These are phyloP conservation scores for Calonectria pseudoreteaudii DNA, from an alignment of 2,329 filamentous ascomycete species.

Conservation along the genomic window DNA sequence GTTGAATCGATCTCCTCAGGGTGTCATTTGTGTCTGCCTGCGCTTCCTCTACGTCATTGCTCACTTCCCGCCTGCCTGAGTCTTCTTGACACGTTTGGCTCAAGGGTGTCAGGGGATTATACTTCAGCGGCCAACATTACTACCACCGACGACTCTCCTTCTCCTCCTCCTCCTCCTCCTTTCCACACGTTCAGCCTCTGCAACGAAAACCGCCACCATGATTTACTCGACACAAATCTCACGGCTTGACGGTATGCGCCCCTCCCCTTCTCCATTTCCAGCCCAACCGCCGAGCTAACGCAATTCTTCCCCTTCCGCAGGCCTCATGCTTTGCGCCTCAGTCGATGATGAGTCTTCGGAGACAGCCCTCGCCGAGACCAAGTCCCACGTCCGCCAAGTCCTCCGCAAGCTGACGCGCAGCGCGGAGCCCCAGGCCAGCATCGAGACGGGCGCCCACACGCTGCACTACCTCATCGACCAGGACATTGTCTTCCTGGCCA, in stretches of 20 bases:
- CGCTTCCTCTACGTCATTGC: conserved; percentile 30
- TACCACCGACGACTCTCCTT: conserved; percentile 17
- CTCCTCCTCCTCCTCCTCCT: not conserved
- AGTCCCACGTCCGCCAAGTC: conserved; percentile 90
- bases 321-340: conserved; percentile 93
- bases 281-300: conserved; percentile 28
- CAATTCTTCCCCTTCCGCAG: conserved; percentile 56
- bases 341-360: conserved; percentile 87
- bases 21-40: conserved; percentile 13
- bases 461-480: conserved; percentile 91
- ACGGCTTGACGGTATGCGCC: conserved; percentile 81
- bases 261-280: conserved; percentile 1
- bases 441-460: conserved; percentile 85
- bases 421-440: conserved; percentile 89
- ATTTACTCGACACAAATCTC: conserved; percentile 95
- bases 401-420: conserved; percentile 89
- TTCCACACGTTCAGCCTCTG: conserved; percentile 7
- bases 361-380: conserved; percentile 84
- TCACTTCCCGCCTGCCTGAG: conserved; percentile 1
- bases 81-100: conserved; percentile 43
- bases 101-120: conserved; percentile 20
- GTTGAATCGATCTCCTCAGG: not conserved
- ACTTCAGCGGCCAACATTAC: conserved; percentile 17
- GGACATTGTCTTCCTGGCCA: conserved; percentile 90
- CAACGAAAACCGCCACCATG: conserved; percentile 63